These are phyloP conservation scores for Lactarius tabidus DNA, from an alignment of 768 basidiomycete genomes.

Conservation along the genomic window DNA sequence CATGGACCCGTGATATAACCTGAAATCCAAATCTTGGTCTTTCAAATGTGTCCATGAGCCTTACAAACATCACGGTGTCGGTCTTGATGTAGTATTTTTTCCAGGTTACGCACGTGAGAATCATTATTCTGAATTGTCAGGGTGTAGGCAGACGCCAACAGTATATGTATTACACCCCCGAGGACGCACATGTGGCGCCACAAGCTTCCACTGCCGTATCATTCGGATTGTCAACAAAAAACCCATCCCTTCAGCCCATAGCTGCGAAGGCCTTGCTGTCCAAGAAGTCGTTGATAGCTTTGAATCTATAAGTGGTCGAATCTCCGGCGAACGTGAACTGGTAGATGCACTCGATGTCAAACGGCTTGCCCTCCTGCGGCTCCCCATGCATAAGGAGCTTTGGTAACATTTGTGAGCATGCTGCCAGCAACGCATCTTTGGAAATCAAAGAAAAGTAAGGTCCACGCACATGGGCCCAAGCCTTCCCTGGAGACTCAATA, in stretches of 20 bases:
- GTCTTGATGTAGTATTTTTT: too few species aligned
- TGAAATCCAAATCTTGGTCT: too few species aligned
- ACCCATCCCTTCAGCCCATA: background rate
- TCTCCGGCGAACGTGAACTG: background rate
- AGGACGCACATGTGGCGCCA: background rate
- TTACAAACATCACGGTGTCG: too few species aligned
- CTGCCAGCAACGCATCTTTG: background rate
- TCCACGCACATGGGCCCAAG: constrained; percentile 9
- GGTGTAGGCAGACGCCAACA: too few species aligned
- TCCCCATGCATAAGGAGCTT: constrained; percentile 1
- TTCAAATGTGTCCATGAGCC: too few species aligned
- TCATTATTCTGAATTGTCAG: too few species aligned
- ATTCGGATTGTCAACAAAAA: background rate
- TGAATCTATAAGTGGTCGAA: background rate
- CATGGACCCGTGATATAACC: too few species aligned
- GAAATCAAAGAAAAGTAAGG: background rate
- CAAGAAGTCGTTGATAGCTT: background rate
- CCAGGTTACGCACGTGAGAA: too few species aligned
- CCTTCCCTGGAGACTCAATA: background rate
- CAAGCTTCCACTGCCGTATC: background rate
- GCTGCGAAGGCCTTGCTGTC: background rate
- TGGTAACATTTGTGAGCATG: background rate
- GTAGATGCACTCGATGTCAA: constrained; percentile 14
- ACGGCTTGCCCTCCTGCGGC: background rate
- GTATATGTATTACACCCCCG: background rate